Conservation (phyloP, 345 rosid genomes). For the Mercurialis annua region DNA sequence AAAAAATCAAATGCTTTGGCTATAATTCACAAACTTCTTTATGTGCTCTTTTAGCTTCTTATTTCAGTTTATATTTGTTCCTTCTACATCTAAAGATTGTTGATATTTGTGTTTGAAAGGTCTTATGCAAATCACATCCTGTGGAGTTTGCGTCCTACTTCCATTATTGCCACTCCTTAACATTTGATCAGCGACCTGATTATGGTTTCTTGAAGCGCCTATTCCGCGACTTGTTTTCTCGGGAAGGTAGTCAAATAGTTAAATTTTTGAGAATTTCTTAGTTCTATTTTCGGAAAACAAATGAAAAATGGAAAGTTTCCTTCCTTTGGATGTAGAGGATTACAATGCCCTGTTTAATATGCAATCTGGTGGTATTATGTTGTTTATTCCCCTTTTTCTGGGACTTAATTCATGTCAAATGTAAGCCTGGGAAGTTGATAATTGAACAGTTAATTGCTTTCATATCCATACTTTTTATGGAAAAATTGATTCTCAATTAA, state of each 20-base stretch:
- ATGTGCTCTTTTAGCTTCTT: background rate
- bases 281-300: background rate
- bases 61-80: background rate
- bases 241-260: constrained; percentile 49
- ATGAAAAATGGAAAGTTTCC: background rate
- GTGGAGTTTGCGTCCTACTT: constrained; percentile 89
- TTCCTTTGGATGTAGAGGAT: background rate
- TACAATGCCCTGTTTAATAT: background rate
- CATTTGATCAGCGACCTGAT: constrained; percentile 81
- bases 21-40: background rate
- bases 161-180: constrained; percentile 78
- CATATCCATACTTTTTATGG: background rate
- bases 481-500: background rate
- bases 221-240: constrained; percentile 69
- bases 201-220: constrained; percentile 77
- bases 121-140: constrained; percentile 68
- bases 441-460: background rate
- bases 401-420: background rate
- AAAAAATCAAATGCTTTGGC: background rate
- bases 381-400: background rate
- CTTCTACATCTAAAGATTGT: background rate
- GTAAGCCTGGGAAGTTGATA: background rate
- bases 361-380: background rate
- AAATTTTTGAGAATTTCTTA: background rate
- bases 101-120: constrained; percentile 32